Evolutionary conservation across 2,329 filamentous ascomycete genomes (phyloP), one percentile per base, ranked within the genome.

Genomic region (Epichloe uncinata): DNA sequence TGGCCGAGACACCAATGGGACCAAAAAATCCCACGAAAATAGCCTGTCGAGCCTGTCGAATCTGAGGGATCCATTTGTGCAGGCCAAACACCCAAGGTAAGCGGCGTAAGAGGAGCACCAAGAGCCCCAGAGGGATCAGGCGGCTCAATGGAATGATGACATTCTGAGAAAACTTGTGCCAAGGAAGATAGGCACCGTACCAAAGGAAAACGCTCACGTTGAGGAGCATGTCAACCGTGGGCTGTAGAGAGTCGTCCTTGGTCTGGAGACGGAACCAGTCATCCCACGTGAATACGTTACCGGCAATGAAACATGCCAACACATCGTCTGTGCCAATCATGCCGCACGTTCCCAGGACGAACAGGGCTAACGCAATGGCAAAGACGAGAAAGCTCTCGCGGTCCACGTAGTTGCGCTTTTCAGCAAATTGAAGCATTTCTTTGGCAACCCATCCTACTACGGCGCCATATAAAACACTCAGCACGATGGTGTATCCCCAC

Each of bases 221-320:
- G 51, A 96, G 81, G 2, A 96, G 74, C 88, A 95, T 95, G 63
- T 96, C 89, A 43, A 96, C 85, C 0, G 89, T 95, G 0, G 89
- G 89, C 62, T 96, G 89, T n/a, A 96, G 75, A 2, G 86, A 90
- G 60, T 96, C 91, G 57, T 95, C 90, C 58, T 84, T 71, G 0
- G 90, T 96, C 64, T 94, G 86, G 1, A 91, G 71, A 0, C 90
- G 84, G 66, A 95, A 96, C 88, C 87, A 94, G 66, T 95, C 88
- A 62, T 95, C 89, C 81, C 87, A 91, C 0, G 87, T 95, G 57
- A 96, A 95, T 1, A 79, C 79, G 60, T 95, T 95, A 1, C 90
- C 90, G 2, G 90, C 90, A 57, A 95, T 83, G 62, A 96, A 96
- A 68, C 88, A 95, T 1, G 90, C 89, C 6, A 96, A 73, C 1